Evolutionary conservation across 345 rosid genomes (phyloP).

Genomic region (Bretschneidera sinensis): DNA sequence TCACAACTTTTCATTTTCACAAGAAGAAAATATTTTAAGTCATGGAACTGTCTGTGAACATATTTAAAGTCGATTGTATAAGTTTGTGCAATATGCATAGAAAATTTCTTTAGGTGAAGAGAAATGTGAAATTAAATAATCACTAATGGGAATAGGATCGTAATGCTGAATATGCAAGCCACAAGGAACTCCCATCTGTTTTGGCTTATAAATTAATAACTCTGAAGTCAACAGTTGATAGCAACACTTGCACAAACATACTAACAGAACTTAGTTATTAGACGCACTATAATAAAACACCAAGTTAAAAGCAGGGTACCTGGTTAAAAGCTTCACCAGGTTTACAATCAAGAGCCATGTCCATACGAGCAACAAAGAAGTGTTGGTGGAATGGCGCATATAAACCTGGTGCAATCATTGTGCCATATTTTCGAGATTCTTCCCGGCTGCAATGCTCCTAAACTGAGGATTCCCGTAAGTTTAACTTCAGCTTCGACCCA

Average conservation of each 20-base stretch:
- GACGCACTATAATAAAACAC: background rate
- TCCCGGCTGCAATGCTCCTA: slow-evolving; percentile 92
- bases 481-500: slow-evolving; percentile 96
- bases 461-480: slow-evolving; percentile 86
- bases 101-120: background rate
- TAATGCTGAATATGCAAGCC: no score
- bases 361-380: slow-evolving; percentile 89
- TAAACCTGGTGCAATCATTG: slow-evolving; percentile 82
- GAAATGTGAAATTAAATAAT: no score
- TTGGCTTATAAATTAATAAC: no score
- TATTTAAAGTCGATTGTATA: no score
- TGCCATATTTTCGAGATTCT: slow-evolving; percentile 81
- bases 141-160: background rate
- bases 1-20: no score
- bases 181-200: no score
- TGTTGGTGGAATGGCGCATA: slow-evolving; percentile 96
- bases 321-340: slow-evolving; percentile 89
- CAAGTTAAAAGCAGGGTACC: slow-evolving; percentile 31
- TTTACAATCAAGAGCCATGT: slow-evolving; percentile 87
- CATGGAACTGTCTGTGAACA: background rate
- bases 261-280: background rate
- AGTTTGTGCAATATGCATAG: background rate
- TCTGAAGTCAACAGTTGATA: no score
- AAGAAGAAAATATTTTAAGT: background rate
- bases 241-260: no score